A percentile compares a stretch with the other conserved stretches of the same genome.
Evolutionary conservation across 2,329 filamentous ascomycete species (phyloP).

Genomic region (Knufia fluminis): DNA sequence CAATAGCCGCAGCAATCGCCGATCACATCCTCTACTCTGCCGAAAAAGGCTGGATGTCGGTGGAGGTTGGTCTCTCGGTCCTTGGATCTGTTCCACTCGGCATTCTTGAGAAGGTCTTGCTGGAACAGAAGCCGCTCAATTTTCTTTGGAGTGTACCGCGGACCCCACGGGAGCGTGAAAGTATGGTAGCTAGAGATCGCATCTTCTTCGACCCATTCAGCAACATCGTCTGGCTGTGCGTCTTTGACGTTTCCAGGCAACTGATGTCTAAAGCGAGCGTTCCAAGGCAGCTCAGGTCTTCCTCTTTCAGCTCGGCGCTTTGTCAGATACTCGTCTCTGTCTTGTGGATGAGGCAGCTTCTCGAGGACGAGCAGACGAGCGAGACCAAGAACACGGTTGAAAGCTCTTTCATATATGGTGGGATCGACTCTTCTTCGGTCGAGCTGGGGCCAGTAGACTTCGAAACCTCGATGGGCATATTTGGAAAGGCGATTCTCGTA

Average conservation of each 20-base stretch:
- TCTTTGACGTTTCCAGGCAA: constrained; percentile 66
- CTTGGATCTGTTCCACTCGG: constrained; percentile 73
- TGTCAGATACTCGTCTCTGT: constrained; percentile 61
- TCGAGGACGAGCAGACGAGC: constrained; percentile 73
- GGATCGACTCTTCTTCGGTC: constrained; percentile 71
- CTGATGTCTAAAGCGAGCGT: constrained; percentile 31
- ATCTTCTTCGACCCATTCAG: constrained; percentile 70
- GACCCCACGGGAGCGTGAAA: constrained; percentile 42
- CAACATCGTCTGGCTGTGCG: constrained; percentile 66
- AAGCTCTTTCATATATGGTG: constrained; percentile 77
- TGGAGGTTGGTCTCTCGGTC: constrained; percentile 70
- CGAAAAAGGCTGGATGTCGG: constrained; percentile 78
- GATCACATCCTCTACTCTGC: constrained; percentile 63
- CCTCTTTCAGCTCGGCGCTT: constrained; percentile 64
- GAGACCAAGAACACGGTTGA: constrained; percentile 64
- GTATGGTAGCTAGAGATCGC: constrained; percentile 74
- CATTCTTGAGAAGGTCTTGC: constrained; percentile 66
- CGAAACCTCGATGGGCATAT: constrained; percentile 75
- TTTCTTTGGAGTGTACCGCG: constrained; percentile 34
- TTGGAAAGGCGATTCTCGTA: constrained; percentile 83
- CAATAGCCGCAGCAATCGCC: constrained; percentile 76
- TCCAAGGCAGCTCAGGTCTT: constrained; percentile 46
- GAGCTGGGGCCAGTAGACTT: constrained; percentile 68
- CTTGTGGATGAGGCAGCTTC: constrained; percentile 58
- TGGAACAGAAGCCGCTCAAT: constrained; percentile 78